Evolutionary conservation across 192 early-diverging fungal genomes (phyloP).

Genomic region (Backusella tuberculispora): DNA sequence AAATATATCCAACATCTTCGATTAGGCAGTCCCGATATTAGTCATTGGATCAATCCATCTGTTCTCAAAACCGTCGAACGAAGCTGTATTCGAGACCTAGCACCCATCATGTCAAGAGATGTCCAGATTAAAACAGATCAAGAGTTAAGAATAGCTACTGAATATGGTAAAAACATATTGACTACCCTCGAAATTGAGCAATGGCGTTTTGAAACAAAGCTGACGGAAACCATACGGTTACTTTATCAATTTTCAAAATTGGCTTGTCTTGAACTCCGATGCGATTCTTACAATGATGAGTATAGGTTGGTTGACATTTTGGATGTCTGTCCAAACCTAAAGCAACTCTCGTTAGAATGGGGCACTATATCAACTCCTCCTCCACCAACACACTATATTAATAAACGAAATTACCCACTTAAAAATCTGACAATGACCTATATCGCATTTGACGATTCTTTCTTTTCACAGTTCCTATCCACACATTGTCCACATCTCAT

Average conservation of each 20-base stretch:
- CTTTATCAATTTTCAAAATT: not conserved
- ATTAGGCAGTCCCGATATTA: not conserved
- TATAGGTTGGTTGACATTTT: not conserved
- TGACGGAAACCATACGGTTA: not conserved
- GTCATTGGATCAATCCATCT: not conserved
- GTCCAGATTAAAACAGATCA: not conserved
- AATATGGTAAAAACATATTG: not conserved
- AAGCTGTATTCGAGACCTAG: not conserved
- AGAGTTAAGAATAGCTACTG: not conserved
- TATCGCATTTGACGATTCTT: not conserved
- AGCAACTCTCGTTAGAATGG: constrained; percentile 1
- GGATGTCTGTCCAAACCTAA: not conserved
- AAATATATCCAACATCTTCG: not conserved
- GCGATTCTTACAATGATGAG: constrained; percentile 7
- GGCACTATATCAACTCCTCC: not conserved
- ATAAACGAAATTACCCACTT: not conserved
- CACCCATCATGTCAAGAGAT: not conserved
- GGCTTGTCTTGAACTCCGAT: not conserved
- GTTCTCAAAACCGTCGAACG: not conserved
- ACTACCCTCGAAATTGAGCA: not conserved
- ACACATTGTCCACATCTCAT: not conserved
- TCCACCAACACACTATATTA: not conserved
- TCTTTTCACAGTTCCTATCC: not conserved
- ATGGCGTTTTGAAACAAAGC: not conserved
- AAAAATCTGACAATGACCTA: not conserved